These are phyloP conservation scores for Blumeriella jaapii DNA, from an alignment of 2,329 filamentous ascomycete species.

Conservation along the genomic window DNA sequence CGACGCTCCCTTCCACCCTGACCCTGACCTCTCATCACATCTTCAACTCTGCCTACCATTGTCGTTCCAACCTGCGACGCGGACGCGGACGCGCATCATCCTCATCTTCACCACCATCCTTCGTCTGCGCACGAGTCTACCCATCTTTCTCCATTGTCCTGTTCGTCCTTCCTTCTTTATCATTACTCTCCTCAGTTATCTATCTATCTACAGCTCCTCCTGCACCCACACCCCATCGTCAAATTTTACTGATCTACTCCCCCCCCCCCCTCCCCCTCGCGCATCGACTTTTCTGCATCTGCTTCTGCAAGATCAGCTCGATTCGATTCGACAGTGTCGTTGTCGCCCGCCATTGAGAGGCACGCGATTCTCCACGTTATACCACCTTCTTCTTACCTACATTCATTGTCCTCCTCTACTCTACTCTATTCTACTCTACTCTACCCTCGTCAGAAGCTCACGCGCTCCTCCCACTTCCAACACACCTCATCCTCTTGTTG, in stretches of 20 bases:
- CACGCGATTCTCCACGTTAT: slow-evolving; percentile 13
- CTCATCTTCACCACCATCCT: slow-evolving; percentile 9
- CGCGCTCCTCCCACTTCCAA: slow-evolving; percentile 6
- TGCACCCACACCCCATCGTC: slow-evolving; percentile 24
- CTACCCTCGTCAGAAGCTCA: slow-evolving; percentile 1
- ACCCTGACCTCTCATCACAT: slow-evolving; percentile 5
- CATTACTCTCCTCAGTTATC: slow-evolving; percentile 3
- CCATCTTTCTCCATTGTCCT: slow-evolving; percentile 24
- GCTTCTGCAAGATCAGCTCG: slow-evolving; percentile 20
- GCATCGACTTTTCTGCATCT: slow-evolving; percentile 11
- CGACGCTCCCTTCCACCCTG: slow-evolving; percentile 4
- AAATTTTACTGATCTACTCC: too few species aligned
- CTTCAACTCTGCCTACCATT: too few species aligned
- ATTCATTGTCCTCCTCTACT: too few species aligned
- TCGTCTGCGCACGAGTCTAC: slow-evolving; percentile 10
- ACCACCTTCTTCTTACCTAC: slow-evolving; percentile 14
- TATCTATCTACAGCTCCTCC: slow-evolving; percentile 7
- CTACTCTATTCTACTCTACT: slow-evolving; percentile 9
- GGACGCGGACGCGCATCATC: too few species aligned
- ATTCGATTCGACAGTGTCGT: slow-evolving; percentile 20
- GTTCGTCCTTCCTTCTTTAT: slow-evolving; percentile 26
- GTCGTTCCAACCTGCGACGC: too few species aligned
- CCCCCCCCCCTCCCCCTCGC: slow-evolving; percentile 14
- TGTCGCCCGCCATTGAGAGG: slow-evolving; percentile 15
- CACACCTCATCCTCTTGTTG: slow-evolving; percentile 18